Base-by-base conservation (phyloP, 192 early-diverging fungal genomes). In the Coemansia sp. region DNA sequence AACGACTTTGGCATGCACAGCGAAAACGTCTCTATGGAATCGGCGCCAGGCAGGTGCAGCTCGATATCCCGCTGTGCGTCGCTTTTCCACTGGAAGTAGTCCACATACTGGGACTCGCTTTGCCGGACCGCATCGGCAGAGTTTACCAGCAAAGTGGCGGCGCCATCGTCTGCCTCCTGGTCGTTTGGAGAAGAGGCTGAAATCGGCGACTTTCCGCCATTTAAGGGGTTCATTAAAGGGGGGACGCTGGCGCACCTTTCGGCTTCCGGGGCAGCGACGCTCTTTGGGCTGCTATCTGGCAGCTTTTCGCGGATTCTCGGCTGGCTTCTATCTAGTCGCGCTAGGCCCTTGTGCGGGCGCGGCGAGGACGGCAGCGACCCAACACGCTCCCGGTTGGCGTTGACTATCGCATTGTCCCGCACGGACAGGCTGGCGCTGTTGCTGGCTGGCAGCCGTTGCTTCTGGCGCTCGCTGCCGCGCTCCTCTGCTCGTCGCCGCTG, bases 311-410 rank as follows among this genome's bases (percentile, higher is more conserved):
- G 37, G 6, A n/a, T n/a, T n/a, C 11, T n/a, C 37, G 37, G 37
- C 14, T 39, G 9, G 12, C n/a, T 47, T 28, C 23, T 47, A 14
- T 47, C 45, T 1, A 37, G n/a, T 7, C 26, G 42, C 26, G 3
- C 11, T 21, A 41, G 37, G 5, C 37, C 42, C 41, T 53, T 49
- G 26, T 38, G 58, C 18, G 65, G 71, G 9, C 61, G 57, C 11
- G 72, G 72, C 15, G 72, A 53, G 1, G 58, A 44, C 3, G 72
- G 66, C 12, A 76, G 54, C 37, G 66, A 69, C 20, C 72, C 72
- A n/a, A 76, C 66, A 20, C 57, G 72, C 46, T 76, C 66, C 30
- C 72, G 66, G 58, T 69, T 69, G 23, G 53, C 36, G 23, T 69
- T 76, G 49, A 76, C 66, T 32, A 69, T 58, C 10, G n/a, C 58